Percentiles rank a stretch among this genome's conserved stretches.
phyloP scores from a whole-genome alignment of 176 grass and related monocot species.

The Otatea glauca region DNA sequence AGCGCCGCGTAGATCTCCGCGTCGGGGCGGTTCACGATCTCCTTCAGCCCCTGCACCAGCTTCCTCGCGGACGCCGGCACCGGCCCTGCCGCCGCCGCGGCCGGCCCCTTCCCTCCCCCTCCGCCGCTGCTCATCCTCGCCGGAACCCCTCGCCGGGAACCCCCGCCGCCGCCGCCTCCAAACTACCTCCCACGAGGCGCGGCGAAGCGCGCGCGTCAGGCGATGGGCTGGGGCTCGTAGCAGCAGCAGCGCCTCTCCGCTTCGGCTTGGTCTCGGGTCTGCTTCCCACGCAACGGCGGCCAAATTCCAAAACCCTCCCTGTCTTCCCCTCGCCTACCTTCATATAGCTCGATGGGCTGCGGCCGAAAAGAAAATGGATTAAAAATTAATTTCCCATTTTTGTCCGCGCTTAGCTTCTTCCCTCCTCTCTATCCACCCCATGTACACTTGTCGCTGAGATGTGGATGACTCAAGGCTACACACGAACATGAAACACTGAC shows the following conservation, averaged over 20 bases:
- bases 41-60: conserved; percentile 91
- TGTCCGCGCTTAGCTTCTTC: conserved; percentile 37
- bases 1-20: conserved; percentile 98
- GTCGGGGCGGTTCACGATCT: conserved; percentile 94
- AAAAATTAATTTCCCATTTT: conserved; percentile 25
- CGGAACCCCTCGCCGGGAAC: conserved; percentile 41
- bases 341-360: conserved; percentile 49
- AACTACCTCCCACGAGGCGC: conserved; percentile 29
- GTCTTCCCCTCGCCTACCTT: conserved; percentile 35
- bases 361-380: conserved; percentile 32
- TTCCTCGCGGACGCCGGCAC: conserved; percentile 78
- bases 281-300: conserved; percentile 48
- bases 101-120: not conserved
- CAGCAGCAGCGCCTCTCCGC: conserved; percentile 33
- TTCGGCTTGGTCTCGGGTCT: conserved; percentile 31
- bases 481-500: conserved; percentile 7
- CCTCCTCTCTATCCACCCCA: conserved; percentile 37
- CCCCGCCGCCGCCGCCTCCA: conserved; percentile 14
- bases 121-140: conserved; percentile 52
- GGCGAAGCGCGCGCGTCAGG: conserved; percentile 14
- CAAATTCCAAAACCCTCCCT: conserved; percentile 59
- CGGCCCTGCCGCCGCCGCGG: conserved; percentile 38
- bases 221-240: not conserved
- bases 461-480: conserved; percentile 4
- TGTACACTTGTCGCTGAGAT: conserved; percentile 43